Evolutionary conservation across 352 stramenopile species (phyloP).

Genomic region (Nothophytophthora sp.): DNA sequence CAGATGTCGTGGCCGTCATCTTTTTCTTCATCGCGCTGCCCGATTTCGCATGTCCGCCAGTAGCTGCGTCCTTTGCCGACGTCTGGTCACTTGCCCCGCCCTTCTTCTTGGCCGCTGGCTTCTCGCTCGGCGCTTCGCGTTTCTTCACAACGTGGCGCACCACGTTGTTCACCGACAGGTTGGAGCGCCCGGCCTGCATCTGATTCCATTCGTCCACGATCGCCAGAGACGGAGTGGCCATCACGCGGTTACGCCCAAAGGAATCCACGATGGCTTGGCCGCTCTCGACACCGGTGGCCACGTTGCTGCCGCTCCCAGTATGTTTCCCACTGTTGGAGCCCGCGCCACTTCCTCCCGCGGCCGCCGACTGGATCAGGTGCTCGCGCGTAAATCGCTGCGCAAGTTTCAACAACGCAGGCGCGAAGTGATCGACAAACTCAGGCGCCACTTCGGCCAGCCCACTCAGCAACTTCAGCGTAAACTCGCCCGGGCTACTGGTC

Average conservation of each 20-base stretch:
- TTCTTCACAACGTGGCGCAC: slow-evolving; percentile 72
- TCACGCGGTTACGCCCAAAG: slow-evolving; percentile 82
- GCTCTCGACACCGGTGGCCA: slow-evolving; percentile 35
- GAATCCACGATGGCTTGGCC: slow-evolving; percentile 57
- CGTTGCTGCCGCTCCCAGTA: slow-evolving; percentile 19
- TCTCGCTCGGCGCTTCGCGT: slow-evolving; percentile 50
- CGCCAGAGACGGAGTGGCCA: slow-evolving; percentile 86
- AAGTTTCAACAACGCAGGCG: slow-evolving; percentile 75
- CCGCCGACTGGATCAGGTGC: slow-evolving; percentile 68
- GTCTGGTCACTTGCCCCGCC: slow-evolving; percentile 17
- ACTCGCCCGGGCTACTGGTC: slow-evolving; percentile 67
- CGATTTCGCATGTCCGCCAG: slow-evolving; percentile 5
- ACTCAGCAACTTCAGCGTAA: slow-evolving; percentile 68
- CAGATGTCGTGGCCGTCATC: background rate
- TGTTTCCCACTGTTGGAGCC: slow-evolving; percentile 23
- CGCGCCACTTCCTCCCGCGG: slow-evolving; percentile 9
- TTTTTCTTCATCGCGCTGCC: slow-evolving; percentile 52
- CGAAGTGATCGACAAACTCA: slow-evolving; percentile 82
- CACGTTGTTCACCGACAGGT: slow-evolving; percentile 81
- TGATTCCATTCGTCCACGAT: slow-evolving; percentile 85
- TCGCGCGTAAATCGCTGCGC: slow-evolving; percentile 84
- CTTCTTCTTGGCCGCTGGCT: slow-evolving; percentile 60
- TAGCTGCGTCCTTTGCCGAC: slow-evolving; percentile 22
- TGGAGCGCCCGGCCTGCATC: slow-evolving; percentile 71
- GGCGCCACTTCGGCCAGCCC: slow-evolving; percentile 56